phyloP scores from a whole-genome alignment of 345 rosid genomes.

The Crucihimalaya himalaica region DNA sequence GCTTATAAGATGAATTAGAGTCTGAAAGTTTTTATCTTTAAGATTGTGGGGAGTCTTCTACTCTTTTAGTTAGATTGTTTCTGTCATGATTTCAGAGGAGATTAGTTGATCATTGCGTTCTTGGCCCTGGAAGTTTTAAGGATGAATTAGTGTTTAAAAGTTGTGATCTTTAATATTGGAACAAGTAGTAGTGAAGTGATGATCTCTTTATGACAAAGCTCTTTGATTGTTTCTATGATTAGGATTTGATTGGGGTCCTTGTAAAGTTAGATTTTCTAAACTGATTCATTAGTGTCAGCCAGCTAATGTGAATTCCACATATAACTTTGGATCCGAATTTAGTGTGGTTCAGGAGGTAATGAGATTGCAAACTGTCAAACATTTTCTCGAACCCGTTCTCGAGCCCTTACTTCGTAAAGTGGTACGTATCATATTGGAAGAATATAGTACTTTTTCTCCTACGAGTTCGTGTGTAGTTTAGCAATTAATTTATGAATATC shows the following conservation, averaged over 20 bases:
- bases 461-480: not conserved
- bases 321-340: slow-evolving; percentile 33
- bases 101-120: no score
- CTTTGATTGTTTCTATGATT: not conserved
- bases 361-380: slow-evolving; percentile 69
- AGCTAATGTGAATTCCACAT: slow-evolving; percentile 26
- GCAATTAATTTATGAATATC: not conserved
- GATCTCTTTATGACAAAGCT: not conserved
- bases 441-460: not conserved
- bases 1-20: not conserved
- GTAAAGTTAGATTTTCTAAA: not conserved
- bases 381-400: slow-evolving; percentile 77
- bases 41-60: not conserved
- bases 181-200: not conserved
- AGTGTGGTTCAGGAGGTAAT: slow-evolving; percentile 96
- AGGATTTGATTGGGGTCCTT: not conserved
- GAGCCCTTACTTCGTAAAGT: slow-evolving; percentile 96
- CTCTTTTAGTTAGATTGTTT: no score
- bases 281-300: not conserved
- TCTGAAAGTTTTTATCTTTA: not conserved
- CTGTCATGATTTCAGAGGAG: no score
- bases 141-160: slow-evolving; percentile 3
- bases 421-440: slow-evolving; percentile 49
- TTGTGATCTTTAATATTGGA: not conserved
- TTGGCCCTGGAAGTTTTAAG: not conserved